phyloP scores from a whole-genome alignment of 1,284 basidiomycete species.

The Anthracocystis walkeri region DNA sequence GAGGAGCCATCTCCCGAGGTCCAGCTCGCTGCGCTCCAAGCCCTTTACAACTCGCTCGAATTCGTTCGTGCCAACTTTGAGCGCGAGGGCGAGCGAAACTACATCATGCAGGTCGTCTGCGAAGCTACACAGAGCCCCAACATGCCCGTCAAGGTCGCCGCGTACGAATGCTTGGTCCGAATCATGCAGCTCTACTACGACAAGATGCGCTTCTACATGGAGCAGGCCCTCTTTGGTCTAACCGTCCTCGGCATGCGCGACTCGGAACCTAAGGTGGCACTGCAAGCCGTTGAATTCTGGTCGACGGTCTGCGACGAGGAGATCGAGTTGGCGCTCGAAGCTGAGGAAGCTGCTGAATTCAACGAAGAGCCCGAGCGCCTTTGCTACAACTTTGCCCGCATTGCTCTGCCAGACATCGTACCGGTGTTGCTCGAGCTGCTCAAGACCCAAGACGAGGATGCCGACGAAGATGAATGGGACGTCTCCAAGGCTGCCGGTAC shows the following conservation, averaged over 20 bases:
- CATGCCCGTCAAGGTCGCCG: slow-evolving; percentile 73
- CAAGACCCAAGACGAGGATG: slow-evolving; percentile 94
- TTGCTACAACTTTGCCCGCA: slow-evolving; percentile 91
- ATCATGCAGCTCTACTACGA: slow-evolving; percentile 99
- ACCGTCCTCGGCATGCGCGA: slow-evolving; percentile 99
- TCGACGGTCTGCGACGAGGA: slow-evolving; percentile 99
- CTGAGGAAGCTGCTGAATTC: slow-evolving; percentile 91
- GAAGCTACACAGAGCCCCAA: slow-evolving; percentile 94
- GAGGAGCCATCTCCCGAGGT: slow-evolving; percentile 90
- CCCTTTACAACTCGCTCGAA: slow-evolving; percentile 94
- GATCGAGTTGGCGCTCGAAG: slow-evolving; percentile 90
- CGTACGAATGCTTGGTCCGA: slow-evolving; percentile 91
- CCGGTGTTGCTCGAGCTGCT: slow-evolving; percentile 90
- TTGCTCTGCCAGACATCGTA: slow-evolving; percentile 91
- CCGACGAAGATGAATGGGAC: slow-evolving; percentile 99
- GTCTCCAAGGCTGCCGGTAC: slow-evolving; percentile 97
- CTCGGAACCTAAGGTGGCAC: slow-evolving; percentile 86
- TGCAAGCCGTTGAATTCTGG: slow-evolving; percentile 99
- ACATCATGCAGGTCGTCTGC: slow-evolving; percentile 99
- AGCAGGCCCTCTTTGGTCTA: slow-evolving; percentile 94
- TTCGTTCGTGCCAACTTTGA: slow-evolving; percentile 99
- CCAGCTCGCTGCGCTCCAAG: slow-evolving; percentile 92
- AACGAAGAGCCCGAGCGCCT: slow-evolving; percentile 89
- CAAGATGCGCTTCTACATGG: slow-evolving; percentile 99
- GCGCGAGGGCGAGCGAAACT: slow-evolving; percentile 87